These are phyloP conservation scores for Moesziomyces antarcticus DNA, from an alignment of 1,284 basidiomycete species.

Conservation along the genomic window DNA sequence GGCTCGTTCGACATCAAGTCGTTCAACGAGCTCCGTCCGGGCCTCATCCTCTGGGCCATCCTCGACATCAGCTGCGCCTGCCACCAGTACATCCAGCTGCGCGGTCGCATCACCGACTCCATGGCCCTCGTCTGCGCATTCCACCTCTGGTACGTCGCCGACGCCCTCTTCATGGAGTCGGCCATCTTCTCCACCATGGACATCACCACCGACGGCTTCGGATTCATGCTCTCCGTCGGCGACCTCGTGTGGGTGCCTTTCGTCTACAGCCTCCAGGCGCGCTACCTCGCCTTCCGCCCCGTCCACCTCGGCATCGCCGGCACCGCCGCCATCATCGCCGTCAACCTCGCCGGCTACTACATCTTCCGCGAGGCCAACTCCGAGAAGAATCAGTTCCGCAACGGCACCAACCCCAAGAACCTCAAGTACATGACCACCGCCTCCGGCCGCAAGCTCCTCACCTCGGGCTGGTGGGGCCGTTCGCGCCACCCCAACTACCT, in stretches of 20 bases:
- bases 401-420: slow-evolving; percentile 92
- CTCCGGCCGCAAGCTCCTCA: slow-evolving; percentile 88
- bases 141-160: slow-evolving; percentile 87
- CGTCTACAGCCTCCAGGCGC: slow-evolving; percentile 90
- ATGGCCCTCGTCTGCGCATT: slow-evolving; percentile 90
- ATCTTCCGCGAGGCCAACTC: slow-evolving; percentile 90
- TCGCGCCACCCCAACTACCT: slow-evolving; percentile 82
- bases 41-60: slow-evolving; percentile 92
- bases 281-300: slow-evolving; percentile 89
- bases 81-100: slow-evolving; percentile 83
- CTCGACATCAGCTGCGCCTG: slow-evolving; percentile 91
- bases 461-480: slow-evolving; percentile 95
- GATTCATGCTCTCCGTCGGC: slow-evolving; percentile 96
- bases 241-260: slow-evolving; percentile 96
- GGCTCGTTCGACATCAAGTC: slow-evolving; percentile 93
- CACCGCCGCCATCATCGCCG: slow-evolving; percentile 75
- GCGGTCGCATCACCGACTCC: slow-evolving; percentile 83
- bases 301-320: slow-evolving; percentile 79
- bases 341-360: slow-evolving; percentile 84
- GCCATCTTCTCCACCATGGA: slow-evolving; percentile 96
- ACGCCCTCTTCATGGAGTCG: slow-evolving; percentile 70
- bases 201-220: slow-evolving; percentile 96
- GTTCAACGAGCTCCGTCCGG: slow-evolving; percentile 84
- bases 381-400: slow-evolving; percentile 96
- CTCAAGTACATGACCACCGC: slow-evolving; percentile 85